These are phyloP conservation scores for Escallonia herrerae DNA, from an alignment of 129 eudicot genomes.

Conservation along the genomic window DNA sequence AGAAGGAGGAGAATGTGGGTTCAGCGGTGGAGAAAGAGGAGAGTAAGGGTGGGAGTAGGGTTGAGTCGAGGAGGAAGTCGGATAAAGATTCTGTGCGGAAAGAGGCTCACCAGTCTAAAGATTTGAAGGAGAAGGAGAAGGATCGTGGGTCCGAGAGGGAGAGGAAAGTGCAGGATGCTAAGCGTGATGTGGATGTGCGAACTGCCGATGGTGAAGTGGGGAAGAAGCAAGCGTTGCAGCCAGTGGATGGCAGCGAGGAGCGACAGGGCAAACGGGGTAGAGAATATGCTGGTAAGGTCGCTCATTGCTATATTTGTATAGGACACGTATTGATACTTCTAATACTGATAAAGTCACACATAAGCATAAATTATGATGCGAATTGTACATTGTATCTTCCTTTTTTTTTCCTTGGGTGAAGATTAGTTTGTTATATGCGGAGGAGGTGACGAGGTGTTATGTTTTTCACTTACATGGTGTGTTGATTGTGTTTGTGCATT, in stretches of 20 bases:
- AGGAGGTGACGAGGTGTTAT: too few species aligned
- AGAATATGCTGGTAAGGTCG: constrained; percentile 58
- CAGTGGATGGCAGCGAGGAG: constrained; percentile 31
- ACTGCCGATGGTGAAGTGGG: constrained; percentile 21
- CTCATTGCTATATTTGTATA: constrained; percentile 7
- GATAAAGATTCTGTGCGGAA: constrained; percentile 60
- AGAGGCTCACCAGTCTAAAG: constrained; percentile 44
- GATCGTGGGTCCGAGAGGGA: constrained; percentile 55
- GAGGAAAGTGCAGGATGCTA: constrained; percentile 38
- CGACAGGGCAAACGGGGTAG: constrained; percentile 48
- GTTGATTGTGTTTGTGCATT: too few species aligned
- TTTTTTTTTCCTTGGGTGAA: too few species aligned
- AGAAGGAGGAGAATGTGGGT: constrained; percentile 31
- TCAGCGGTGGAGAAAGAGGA: constrained; percentile 39
- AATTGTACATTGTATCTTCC: too few species aligned
- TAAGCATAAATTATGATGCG: too few species aligned
- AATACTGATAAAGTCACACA: too few species aligned
- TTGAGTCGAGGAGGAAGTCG: constrained; percentile 49
- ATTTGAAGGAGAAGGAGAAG: constrained; percentile 34
- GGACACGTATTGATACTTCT: too few species aligned
- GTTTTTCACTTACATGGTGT: too few species aligned
- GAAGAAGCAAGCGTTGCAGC: constrained; percentile 34
- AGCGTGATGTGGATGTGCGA: constrained; percentile 13
- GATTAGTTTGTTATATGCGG: too few species aligned
- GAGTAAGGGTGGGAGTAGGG: constrained; percentile 40